These are phyloP conservation scores for Aspergillus asperescens DNA, from an alignment of 495 filamentous ascomycete species.

Conservation along the genomic window DNA sequence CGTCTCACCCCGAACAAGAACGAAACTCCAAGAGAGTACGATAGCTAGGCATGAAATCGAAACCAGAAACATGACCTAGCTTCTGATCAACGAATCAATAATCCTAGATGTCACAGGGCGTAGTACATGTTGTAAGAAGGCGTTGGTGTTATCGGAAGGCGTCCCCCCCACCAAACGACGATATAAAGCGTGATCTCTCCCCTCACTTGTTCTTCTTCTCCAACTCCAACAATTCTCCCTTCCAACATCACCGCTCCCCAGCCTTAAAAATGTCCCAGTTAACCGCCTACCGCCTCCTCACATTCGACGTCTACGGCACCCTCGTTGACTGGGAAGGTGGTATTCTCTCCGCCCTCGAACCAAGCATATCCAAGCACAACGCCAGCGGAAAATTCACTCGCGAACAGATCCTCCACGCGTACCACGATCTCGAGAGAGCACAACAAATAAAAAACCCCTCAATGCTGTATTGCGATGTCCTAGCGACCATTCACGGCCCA, in stretches of 20 bases:
- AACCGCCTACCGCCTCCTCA: slow-evolving; percentile 47
- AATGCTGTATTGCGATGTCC: slow-evolving; percentile 54
- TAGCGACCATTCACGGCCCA: slow-evolving; percentile 43
- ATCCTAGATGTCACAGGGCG: background rate
- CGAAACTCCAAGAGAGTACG: too few species aligned
- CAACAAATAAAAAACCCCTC: slow-evolving; percentile 47
- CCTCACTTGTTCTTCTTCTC: background rate
- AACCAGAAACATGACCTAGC: too few species aligned
- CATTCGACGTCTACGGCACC: slow-evolving; percentile 81
- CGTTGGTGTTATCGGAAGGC: background rate
- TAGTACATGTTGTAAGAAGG: background rate
- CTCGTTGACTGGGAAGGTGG: slow-evolving; percentile 69
- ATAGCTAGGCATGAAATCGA: too few species aligned
- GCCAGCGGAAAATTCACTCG: slow-evolving; percentile 23
- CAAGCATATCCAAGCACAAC: slow-evolving; percentile 39
- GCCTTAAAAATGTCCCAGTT: slow-evolving; percentile 28
- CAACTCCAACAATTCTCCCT: background rate
- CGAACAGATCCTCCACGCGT: slow-evolving; percentile 34
- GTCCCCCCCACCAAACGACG: background rate
- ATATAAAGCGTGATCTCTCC: background rate
- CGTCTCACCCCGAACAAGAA: too few species aligned
- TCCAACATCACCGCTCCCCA: background rate
- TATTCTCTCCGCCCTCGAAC: slow-evolving; percentile 35
- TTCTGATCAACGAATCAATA: too few species aligned
- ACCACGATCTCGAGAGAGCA: slow-evolving; percentile 36